A percentile compares a stretch with the other conserved stretches of the same genome.
phyloP scores from a whole-genome alignment of 2,329 filamentous ascomycete species.

The Fusarium sp. region DNA sequence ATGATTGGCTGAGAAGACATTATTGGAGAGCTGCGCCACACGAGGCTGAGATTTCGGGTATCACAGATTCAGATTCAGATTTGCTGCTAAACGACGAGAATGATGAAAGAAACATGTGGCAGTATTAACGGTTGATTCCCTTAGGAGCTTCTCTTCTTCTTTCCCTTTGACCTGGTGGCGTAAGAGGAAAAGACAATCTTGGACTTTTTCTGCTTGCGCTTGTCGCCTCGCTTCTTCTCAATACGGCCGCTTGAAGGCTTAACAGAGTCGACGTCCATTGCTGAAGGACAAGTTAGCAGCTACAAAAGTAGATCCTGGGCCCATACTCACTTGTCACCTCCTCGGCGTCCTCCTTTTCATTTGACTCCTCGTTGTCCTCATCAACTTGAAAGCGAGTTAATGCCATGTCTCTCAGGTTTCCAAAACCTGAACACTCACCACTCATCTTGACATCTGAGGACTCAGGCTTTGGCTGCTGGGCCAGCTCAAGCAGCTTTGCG shows the following conservation, averaged over 20 bases:
- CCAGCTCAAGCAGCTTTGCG: constrained; percentile 85
- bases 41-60: constrained; percentile 45
- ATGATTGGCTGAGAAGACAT: constrained; percentile 32
- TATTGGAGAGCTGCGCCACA: constrained; percentile 38
- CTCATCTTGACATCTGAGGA: constrained; percentile 64
- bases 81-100: constrained; percentile 41
- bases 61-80: constrained; percentile 44
- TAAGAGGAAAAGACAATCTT: constrained; percentile 72
- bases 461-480: constrained; percentile 79
- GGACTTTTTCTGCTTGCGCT: constrained; percentile 66
- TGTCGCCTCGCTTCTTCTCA: constrained; percentile 67
- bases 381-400: constrained; percentile 40
- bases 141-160: constrained; percentile 52
- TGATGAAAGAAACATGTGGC: constrained; percentile 11
- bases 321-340: constrained; percentile 42
- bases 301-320: constrained; percentile 4
- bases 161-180: constrained; percentile 61
- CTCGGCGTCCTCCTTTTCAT: constrained; percentile 48
- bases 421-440: constrained; percentile 41
- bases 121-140: neutral
- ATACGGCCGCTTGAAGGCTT: constrained; percentile 54
- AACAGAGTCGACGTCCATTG: constrained; percentile 69
- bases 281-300: constrained; percentile 43
- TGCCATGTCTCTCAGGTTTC: neutral
- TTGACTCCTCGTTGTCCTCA: constrained; percentile 43